phyloP scores from a whole-genome alignment of 352 stramenopile species.

The Peronospora belbahrii region DNA sequence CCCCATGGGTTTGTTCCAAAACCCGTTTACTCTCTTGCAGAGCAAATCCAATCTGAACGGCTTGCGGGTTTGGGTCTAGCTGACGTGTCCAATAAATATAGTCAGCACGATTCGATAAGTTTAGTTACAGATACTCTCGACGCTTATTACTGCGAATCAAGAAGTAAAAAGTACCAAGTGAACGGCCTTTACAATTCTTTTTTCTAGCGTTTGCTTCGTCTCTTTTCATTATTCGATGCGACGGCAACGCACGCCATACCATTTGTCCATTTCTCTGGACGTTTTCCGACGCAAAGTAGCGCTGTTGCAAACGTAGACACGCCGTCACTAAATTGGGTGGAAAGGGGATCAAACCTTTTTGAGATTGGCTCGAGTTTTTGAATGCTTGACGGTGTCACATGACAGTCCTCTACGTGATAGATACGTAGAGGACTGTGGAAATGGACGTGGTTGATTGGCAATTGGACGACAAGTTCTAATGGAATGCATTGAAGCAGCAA shows the following conservation, averaged over 20 bases:
- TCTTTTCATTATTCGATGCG: constrained; percentile 13
- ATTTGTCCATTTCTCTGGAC: constrained; percentile 1
- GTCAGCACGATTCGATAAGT: no score
- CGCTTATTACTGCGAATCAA: no score
- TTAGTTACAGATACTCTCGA: no score
- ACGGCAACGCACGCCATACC: constrained; percentile 16
- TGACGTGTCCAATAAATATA: neutral
- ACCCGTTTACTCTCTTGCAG: no score
- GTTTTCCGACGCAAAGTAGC: neutral
- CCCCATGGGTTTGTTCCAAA: no score
- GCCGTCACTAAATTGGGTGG: constrained; percentile 1
- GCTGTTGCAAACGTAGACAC: neutral
- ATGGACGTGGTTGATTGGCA: neutral
- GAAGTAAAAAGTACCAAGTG: no score
- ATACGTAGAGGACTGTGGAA: neutral
- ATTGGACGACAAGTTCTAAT: constrained; percentile 23
- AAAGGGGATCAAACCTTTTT: constrained; percentile 1
- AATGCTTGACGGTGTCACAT: neutral
- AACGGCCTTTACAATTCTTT: no score
- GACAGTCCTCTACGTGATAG: no score
- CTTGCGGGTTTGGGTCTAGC: neutral
- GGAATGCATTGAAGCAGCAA: no score
- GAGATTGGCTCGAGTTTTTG: constrained; percentile 11
- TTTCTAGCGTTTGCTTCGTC: no score
- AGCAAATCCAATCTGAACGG: neutral